Evolutionary conservation across 768 basidiomycete genomes (phyloP).

Genomic region (Lanmaoa rubissima): DNA sequence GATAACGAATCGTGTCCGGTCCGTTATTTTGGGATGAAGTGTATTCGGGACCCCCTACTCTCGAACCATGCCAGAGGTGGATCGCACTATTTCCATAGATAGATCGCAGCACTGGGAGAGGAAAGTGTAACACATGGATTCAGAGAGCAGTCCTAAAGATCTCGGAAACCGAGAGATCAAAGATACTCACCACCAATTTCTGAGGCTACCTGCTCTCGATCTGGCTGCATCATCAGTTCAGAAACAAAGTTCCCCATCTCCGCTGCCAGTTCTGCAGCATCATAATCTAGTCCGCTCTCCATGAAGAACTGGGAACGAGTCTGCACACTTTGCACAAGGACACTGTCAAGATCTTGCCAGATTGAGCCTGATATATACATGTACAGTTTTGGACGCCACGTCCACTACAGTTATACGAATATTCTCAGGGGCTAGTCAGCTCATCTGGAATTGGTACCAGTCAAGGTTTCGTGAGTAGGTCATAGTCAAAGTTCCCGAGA

Average conservation of each 20-base stretch:
- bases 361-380: neutral
- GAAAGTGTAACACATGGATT: constrained; percentile 3
- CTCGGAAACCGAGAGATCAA: neutral
- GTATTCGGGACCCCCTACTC: constrained; percentile 12
- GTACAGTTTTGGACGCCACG: constrained; percentile 8
- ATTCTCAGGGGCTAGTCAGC: neutral
- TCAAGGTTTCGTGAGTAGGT: no score
- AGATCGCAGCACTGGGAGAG: constrained; percentile 59
- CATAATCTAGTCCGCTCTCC: constrained; percentile 13
- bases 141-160: neutral
- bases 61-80: constrained; percentile 51
- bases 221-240: constrained; percentile 32
- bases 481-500: no score
- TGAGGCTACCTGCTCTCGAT: constrained; percentile 43
- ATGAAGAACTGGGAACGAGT: constrained; percentile 7
- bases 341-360: constrained; percentile 6
- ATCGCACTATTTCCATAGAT: constrained; percentile 76
- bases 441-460: no score
- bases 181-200: constrained; percentile 44
- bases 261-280: constrained; percentile 12
- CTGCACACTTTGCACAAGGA: neutral
- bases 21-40: constrained; percentile 17
- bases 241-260: constrained; percentile 29
- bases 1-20: constrained; percentile 55
- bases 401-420: neutral